These are phyloP conservation scores for Sungouiella thailandica DNA, from an alignment of 805 yeast species.

Conservation along the genomic window DNA sequence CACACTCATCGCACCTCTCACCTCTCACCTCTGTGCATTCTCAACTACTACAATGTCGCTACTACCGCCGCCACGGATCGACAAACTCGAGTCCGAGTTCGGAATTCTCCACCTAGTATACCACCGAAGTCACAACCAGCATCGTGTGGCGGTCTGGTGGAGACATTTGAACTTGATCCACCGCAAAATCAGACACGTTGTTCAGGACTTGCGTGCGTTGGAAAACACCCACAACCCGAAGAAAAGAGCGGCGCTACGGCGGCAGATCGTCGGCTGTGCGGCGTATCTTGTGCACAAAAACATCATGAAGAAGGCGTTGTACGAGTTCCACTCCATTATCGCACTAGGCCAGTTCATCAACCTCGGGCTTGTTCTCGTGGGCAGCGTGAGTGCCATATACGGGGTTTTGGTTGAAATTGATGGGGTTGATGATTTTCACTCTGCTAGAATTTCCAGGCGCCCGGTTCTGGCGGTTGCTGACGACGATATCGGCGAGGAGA, in stretches of 20 bases:
- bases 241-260: slow-evolving; percentile 8
- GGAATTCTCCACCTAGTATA: slow-evolving; percentile 57
- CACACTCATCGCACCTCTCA: no score
- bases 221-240: slow-evolving; percentile 13
- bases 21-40: no score
- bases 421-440: slow-evolving; percentile 9
- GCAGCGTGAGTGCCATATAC: slow-evolving; percentile 45
- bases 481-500: slow-evolving; percentile 15
- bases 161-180: slow-evolving; percentile 57
- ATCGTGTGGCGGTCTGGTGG: slow-evolving; percentile 75
- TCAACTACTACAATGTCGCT: no score
- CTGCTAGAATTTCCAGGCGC: no score
- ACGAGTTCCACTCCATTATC: slow-evolving; percentile 60
- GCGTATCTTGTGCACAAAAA: slow-evolving; percentile 30
- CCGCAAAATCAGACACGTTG: slow-evolving; percentile 43
- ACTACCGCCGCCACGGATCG: background rate
- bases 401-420: slow-evolving; percentile 14
- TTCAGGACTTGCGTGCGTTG: slow-evolving; percentile 23
- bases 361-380: slow-evolving; percentile 67
- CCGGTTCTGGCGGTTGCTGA: no score
- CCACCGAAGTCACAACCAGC: slow-evolving; percentile 76
- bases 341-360: slow-evolving; percentile 74
- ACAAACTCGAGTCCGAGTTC: slow-evolving; percentile 40
- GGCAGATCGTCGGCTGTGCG: slow-evolving; percentile 10
- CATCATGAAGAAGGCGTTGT: slow-evolving; percentile 45